A percentile compares a stretch with the other conserved stretches of the same genome.
phyloP scores from a whole-genome alignment of 306 rosid genomes.

The Rubus idaeus region DNA sequence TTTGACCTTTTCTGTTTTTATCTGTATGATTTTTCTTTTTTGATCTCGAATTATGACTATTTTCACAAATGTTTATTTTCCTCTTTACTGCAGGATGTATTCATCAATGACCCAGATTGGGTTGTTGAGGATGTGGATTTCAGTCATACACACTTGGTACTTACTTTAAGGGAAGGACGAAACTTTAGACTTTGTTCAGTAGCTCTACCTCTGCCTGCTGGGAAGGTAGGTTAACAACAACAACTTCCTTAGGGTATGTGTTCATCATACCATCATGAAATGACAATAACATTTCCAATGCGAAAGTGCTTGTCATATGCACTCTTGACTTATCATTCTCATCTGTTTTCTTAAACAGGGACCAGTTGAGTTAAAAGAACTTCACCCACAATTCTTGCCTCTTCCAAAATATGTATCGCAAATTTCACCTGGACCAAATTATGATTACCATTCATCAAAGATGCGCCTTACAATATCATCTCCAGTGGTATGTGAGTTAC shows the following conservation, averaged over 20 bases:
- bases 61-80: neutral
- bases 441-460: slow-evolving; percentile 72
- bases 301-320: neutral
- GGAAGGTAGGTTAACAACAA: slow-evolving; percentile 54
- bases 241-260: slow-evolving; percentile 17
- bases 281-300: slow-evolving; percentile 17
- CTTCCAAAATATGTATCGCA: slow-evolving; percentile 81
- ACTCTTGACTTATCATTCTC: slow-evolving; percentile 20
- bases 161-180: slow-evolving; percentile 61
- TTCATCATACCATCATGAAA: slow-evolving; percentile 18
- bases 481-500: slow-evolving; percentile 69
- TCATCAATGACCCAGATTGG: slow-evolving; percentile 45
- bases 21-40: slow-evolving; percentile 1
- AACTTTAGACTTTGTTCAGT: slow-evolving; percentile 72
- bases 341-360: slow-evolving; percentile 41
- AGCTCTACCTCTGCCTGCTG: slow-evolving; percentile 61
- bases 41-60: slow-evolving; percentile 9
- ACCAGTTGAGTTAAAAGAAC: slow-evolving; percentile 50
- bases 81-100: slow-evolving; percentile 59
- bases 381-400: slow-evolving; percentile 57
- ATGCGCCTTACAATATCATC: slow-evolving; percentile 85
- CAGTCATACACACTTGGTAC: slow-evolving; percentile 64
- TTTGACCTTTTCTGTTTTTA: slow-evolving; percentile 1
- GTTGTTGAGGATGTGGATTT: slow-evolving; percentile 77
- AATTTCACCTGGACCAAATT: slow-evolving; percentile 88